phyloP scores from a whole-genome alignment of 139 green algal species.

The Picochlorum sp. region DNA sequence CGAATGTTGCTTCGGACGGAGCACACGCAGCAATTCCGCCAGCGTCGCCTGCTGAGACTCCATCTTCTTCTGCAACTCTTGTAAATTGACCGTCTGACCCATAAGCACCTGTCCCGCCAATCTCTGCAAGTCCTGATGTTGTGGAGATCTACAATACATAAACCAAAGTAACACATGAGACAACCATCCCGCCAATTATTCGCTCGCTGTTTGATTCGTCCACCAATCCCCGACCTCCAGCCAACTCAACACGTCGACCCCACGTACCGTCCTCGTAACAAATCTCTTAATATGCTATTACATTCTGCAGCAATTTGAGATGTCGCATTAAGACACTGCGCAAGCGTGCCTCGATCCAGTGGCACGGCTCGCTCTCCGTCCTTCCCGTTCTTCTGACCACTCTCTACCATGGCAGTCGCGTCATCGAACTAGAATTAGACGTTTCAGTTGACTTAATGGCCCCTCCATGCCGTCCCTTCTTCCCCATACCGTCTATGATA shows the following conservation, averaged over 20 bases:
- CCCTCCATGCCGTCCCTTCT: too few relatives aligned
- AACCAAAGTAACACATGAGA: background rate
- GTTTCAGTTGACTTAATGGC: constrained; percentile 3
- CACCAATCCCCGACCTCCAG: too few relatives aligned
- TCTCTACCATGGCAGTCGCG: too few relatives aligned
- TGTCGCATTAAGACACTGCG: constrained; percentile 17
- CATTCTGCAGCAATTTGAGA: constrained; percentile 29
- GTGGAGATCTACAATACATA: constrained; percentile 19
- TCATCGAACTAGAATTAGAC: constrained; percentile 11
- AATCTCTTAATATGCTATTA: constrained; percentile 29
- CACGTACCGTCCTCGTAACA: constrained; percentile 22
- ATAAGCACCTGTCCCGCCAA: constrained; percentile 26
- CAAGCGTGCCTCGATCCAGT: constrained; percentile 9
- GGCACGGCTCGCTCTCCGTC: background rate
- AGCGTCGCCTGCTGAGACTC: constrained; percentile 29
- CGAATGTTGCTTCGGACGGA: background rate
- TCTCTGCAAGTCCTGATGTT: constrained; percentile 27
- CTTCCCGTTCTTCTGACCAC: background rate
- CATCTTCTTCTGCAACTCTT: constrained; percentile 27
- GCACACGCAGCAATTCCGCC: constrained; percentile 22
- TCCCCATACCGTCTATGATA: too few relatives aligned
- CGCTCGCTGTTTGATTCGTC: too few relatives aligned
- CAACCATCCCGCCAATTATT: background rate
- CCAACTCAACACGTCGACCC: background rate
- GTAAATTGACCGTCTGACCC: constrained; percentile 16